Base-by-base conservation (phyloP, 768 basidiomycete species). In the Chalciporus pseudorubinellus region DNA sequence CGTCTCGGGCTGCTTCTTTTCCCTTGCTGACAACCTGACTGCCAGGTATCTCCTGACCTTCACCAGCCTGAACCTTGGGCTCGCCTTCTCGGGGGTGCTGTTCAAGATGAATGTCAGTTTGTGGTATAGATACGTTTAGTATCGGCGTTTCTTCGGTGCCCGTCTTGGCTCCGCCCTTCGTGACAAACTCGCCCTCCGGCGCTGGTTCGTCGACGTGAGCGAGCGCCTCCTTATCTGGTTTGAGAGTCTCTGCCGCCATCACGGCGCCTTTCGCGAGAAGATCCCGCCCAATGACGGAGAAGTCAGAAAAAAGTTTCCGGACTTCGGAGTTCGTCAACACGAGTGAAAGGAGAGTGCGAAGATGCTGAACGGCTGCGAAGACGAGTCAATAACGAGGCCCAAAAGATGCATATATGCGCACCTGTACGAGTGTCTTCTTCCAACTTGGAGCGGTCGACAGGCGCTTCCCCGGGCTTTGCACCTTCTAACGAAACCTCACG, bases 271-370 rank as follows among this genome's bases (percentile, higher is more conserved):
- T 85, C 4, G 90, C 82, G 55, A 95, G 82, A 48, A 97, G 75
- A 67, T 95, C 92, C 38, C 92, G 85, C 0, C 89, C 89, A 44
- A 92, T 83, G 51, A 85, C 67, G 10, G 82, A 79, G 56, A 89
- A 84, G 69, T 93, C 91, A 2, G 83, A 79, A 46, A 95, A 70
- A 24, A 97, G 83, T 67, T 97, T 95, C 61, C 93, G 87, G 26
- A 89, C 87, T 72, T 95, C 90, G 0, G 89, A 87, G 73, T 99
- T 99, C 65, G 95, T 95, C 55, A 93, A 77, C 62, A 98, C 76
- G 61, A 98, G 85, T 39, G 82, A 81, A 53, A 91, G 76, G 42
- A 99, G 80, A 0, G 93, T 94, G 57, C 94, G 90, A 14, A 98
- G 81, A 70, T 98, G 92, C 49, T 79, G 78, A 41, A 89, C 81